Percentiles rank a stretch among this genome's conserved stretches.
Evolutionary conservation across 495 filamentous ascomycete genomes (phyloP).

Genomic region (Penicillium ucsense): DNA sequence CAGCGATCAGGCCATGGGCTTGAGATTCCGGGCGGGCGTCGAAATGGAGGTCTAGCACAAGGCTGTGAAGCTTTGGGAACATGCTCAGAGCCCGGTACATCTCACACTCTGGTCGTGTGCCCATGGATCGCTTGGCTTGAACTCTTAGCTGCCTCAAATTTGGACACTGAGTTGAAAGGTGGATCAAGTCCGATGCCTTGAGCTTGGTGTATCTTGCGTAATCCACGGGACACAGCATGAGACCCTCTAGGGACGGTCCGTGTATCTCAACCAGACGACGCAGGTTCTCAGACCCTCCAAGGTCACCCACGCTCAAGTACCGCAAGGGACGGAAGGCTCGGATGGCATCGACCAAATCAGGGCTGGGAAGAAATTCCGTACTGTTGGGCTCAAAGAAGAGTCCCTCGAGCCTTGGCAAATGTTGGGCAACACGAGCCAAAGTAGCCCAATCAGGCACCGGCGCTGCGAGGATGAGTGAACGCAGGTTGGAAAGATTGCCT

Average conservation of each 20-base stretch:
- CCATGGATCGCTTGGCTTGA: background rate
- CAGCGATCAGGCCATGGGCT: background rate
- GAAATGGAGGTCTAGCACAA: slow-evolving; percentile 2
- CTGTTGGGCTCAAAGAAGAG: too few relatives aligned
- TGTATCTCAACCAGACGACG: slow-evolving; percentile 4
- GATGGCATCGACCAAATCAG: slow-evolving; percentile 4
- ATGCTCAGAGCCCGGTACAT: background rate
- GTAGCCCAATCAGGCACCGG: too few relatives aligned
- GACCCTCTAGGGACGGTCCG: slow-evolving; percentile 4
- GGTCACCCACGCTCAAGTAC: background rate
- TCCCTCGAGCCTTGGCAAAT: too few relatives aligned
- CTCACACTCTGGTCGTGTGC: background rate
- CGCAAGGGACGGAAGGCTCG: slow-evolving; percentile 2
- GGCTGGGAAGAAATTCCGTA: too few relatives aligned
- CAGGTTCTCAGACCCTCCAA: background rate
- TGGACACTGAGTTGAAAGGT: background rate
- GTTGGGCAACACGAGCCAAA: too few relatives aligned
- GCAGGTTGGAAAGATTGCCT: too few relatives aligned
- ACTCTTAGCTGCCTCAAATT: slow-evolving; percentile 3
- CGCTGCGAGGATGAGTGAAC: too few relatives aligned
- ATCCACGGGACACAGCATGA: background rate
- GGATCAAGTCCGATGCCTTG: background rate
- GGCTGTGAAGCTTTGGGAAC: background rate
- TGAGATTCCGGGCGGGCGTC: background rate
- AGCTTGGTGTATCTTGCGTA: background rate